Evolutionary conservation across 164 flowering plant genomes (phyloP).

Genomic region (Kalanchoe fedtschenkoi): DNA sequence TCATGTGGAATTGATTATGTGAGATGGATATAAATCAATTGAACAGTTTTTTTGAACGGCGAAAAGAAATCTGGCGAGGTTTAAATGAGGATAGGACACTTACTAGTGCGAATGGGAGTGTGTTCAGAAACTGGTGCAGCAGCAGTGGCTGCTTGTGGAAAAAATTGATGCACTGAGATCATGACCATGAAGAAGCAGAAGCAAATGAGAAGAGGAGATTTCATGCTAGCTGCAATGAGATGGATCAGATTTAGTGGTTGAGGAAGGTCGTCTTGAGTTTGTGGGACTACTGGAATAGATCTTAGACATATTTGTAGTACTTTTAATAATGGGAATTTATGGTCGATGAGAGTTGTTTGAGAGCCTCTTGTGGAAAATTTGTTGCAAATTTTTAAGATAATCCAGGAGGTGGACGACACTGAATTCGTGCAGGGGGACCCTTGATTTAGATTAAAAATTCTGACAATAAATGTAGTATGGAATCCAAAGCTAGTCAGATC

Average conservation of each 20-base stretch:
- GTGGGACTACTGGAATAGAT: neutral
- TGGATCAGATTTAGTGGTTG: neutral
- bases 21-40: too few relatives aligned
- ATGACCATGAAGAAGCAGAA: slow-evolving; percentile 2
- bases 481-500: too few relatives aligned
- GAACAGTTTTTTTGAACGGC: too few relatives aligned
- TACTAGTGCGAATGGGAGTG: neutral
- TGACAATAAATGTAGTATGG: too few relatives aligned
- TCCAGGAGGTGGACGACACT: too few relatives aligned
- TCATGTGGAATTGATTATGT: too few relatives aligned
- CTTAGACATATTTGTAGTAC: neutral
- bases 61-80: too few relatives aligned
- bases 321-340: neutral
- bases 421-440: too few relatives aligned
- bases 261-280: neutral
- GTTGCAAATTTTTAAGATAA: too few relatives aligned
- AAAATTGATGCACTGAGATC: neutral
- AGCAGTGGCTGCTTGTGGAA: neutral
- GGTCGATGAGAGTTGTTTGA: too few relatives aligned
- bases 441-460: too few relatives aligned
- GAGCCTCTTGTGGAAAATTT: too few relatives aligned
- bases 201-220: neutral
- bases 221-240: neutral
- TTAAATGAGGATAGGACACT: neutral
- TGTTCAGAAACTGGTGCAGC: neutral